Conservation (phyloP, 1,284 basidiomycete species). For the Fomitopsis schrenkii region DNA sequence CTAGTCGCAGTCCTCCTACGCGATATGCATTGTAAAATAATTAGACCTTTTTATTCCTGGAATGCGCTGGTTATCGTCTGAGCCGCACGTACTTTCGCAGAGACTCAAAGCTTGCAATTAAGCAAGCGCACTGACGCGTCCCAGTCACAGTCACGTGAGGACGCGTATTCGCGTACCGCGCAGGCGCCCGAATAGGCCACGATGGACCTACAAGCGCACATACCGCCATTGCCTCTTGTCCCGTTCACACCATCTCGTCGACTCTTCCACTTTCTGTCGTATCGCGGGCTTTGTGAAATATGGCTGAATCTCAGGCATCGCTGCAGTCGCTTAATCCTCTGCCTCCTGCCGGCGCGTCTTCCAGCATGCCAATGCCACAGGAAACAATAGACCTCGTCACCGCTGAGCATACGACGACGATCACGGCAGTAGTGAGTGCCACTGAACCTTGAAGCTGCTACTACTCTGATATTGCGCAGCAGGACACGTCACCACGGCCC, state of each 20-base stretch:
- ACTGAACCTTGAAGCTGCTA: background rate
- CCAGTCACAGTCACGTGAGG: conserved; percentile 2
- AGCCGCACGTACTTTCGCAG: too few relatives aligned
- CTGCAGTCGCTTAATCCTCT: background rate
- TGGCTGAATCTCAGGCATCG: background rate
- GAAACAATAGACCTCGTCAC: background rate
- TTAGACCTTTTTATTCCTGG: background rate
- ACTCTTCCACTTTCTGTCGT: background rate
- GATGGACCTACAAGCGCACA: conserved; percentile 5
- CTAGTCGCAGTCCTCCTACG: conserved; percentile 24
- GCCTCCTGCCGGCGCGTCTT: background rate
- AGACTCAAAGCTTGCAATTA: too few relatives aligned
- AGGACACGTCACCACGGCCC: background rate
- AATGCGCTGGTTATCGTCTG: background rate
- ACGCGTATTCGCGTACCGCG: background rate
- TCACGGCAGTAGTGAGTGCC: conserved; percentile 1
- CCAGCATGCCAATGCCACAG: background rate
- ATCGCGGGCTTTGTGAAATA: background rate
- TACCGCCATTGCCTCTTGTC: background rate
- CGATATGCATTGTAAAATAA: background rate
- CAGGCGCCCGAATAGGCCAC: background rate
- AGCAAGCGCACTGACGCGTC: background rate
- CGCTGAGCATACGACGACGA: background rate
- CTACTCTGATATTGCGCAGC: background rate
- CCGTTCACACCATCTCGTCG: background rate